Percentiles rank a stretch among this genome's conserved stretches.
Evolutionary conservation across 108 stramenopile species (phyloP).

Genomic region (Cyclotella baltica): DNA sequence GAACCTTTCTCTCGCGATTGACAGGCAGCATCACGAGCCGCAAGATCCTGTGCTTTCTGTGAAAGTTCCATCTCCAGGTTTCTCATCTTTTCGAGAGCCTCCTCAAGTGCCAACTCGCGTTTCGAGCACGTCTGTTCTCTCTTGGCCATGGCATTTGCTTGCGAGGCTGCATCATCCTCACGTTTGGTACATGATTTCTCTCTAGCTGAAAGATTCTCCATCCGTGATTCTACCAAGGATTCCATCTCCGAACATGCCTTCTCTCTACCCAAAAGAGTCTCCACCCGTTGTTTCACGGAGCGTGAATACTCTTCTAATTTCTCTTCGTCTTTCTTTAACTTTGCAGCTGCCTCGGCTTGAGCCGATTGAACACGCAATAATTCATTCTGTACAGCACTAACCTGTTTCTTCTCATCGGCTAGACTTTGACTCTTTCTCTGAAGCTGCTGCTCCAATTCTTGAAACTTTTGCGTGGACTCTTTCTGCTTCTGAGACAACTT

Average conservation of each 20-base stretch:
- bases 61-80: constrained; percentile 24
- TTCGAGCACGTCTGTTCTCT: constrained; percentile 31
- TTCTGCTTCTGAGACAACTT: constrained; percentile 10
- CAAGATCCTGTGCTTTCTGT: constrained; percentile 11
- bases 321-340: constrained; percentile 23
- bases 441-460: constrained; percentile 3
- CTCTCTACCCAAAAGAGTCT: constrained; percentile 28
- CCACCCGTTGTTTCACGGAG: constrained; percentile 28
- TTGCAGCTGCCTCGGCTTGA: constrained; percentile 11
- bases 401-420: constrained; percentile 20
- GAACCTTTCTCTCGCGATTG: constrained; percentile 9
- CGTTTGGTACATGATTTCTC: constrained; percentile 30
- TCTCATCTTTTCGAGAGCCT: constrained; percentile 8
- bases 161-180: constrained; percentile 18
- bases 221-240: constrained; percentile 23
- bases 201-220: constrained; percentile 23
- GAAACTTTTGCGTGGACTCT: constrained; percentile 3
- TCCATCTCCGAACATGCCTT: constrained; percentile 41
- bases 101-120: constrained; percentile 21
- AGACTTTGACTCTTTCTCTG: constrained; percentile 9
- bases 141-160: constrained; percentile 3
- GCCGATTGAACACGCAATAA: constrained; percentile 31
- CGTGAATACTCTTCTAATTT: constrained; percentile 28
- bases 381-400: constrained; percentile 26
- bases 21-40: constrained; percentile 16